A percentile compares a stretch with the other conserved stretches of the same genome.
phyloP scores from a whole-genome alignment of 495 filamentous ascomycete species.

The Hyaloscypha bicolor region DNA sequence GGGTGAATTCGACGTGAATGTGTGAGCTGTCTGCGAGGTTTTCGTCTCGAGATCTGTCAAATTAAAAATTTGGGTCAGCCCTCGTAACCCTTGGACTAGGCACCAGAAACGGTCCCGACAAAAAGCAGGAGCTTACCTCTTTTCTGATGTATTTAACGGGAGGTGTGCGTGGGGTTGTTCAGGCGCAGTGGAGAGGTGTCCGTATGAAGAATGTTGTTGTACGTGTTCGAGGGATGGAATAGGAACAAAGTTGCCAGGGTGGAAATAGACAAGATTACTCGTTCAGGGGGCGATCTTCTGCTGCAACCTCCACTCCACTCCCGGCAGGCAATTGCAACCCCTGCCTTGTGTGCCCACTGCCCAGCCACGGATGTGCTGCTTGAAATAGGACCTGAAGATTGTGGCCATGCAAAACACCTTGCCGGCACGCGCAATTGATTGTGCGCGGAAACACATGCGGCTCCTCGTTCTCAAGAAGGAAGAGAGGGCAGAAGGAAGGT shows the following conservation, averaged over 20 bases:
- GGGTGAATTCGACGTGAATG: slow-evolving; percentile 3
- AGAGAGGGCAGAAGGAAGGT: background rate
- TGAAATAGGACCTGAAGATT: slow-evolving; percentile 10
- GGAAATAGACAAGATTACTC: background rate
- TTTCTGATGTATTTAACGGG: background rate
- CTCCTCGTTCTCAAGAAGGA: background rate
- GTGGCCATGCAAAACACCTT: slow-evolving; percentile 4
- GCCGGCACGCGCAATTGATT: background rate
- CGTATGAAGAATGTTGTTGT: slow-evolving; percentile 1
- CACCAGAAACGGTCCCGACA: background rate
- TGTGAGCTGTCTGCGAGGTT: background rate
- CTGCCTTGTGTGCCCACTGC: slow-evolving; percentile 3
- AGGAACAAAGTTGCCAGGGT: slow-evolving; percentile 10
- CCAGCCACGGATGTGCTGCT: slow-evolving; percentile 6
- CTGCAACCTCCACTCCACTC: background rate
- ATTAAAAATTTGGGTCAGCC: slow-evolving; percentile 16
- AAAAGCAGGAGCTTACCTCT: background rate
- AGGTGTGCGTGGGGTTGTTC: background rate
- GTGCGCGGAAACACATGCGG: slow-evolving; percentile 23
- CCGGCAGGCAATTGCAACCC: slow-evolving; percentile 1
- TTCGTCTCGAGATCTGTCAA: slow-evolving; percentile 29
- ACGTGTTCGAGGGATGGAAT: background rate
- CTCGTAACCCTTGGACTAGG: background rate
- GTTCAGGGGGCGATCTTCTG: slow-evolving; percentile 13
- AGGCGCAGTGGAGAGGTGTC: background rate